A percentile compares a stretch with the other conserved stretches of the same genome.
Conservation (phyloP, 805 yeast species). For the Saccharomyces mikatae region DNA sequence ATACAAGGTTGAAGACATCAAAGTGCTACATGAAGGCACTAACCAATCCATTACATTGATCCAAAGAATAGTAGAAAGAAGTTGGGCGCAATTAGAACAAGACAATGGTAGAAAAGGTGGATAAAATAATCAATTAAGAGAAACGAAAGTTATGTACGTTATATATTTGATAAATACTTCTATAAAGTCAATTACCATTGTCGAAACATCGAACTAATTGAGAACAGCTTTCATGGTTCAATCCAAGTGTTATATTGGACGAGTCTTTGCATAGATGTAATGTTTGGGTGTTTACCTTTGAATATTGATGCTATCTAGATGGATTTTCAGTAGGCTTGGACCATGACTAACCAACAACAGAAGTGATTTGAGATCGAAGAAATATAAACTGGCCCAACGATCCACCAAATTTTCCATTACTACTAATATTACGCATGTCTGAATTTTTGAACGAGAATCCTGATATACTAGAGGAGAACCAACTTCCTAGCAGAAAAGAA, state of each 20-base stretch:
- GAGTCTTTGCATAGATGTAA: not conserved
- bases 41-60: conserved; percentile 35
- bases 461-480: conserved; percentile 62
- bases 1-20: conserved; percentile 29
- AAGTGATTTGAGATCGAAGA: not conserved
- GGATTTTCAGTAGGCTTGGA: not conserved
- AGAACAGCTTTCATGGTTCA: not conserved
- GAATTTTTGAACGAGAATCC: conserved; percentile 92
- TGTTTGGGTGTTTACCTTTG: not conserved
- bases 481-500: conserved; percentile 61
- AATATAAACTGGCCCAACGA: not conserved
- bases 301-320: not conserved
- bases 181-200: not conserved
- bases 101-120: conserved; percentile 45
- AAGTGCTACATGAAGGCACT: conserved; percentile 13
- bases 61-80: conserved; percentile 42
- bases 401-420: not conserved
- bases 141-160: not conserved
- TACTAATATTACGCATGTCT: conserved; percentile 39
- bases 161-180: not conserved
- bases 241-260: not conserved
- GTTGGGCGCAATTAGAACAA: conserved; percentile 37
- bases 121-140: conserved; percentile 15
- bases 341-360: not conserved
- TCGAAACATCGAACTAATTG: not conserved